Evolutionary conservation across 208 protist genomes (phyloP).

Genomic region (Herpetomonas tarakana): DNA sequence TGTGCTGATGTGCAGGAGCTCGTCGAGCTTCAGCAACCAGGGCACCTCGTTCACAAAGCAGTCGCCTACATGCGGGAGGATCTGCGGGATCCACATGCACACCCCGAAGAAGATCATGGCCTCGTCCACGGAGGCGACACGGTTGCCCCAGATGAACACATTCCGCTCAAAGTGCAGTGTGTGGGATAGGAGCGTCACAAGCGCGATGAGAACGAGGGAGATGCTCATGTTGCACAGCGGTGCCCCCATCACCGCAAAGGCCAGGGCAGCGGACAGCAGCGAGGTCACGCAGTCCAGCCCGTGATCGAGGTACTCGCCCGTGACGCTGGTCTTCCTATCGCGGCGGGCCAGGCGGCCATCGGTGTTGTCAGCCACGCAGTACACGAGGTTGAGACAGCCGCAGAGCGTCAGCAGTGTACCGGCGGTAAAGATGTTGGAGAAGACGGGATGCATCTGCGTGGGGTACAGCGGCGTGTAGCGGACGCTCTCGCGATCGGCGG

Average conservation of each 20-base stretch:
- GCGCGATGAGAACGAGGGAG: conserved; percentile 55
- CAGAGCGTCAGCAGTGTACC: conserved; percentile 50
- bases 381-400: conserved; percentile 75
- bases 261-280: conserved; percentile 65
- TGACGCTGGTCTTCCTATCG: conserved; percentile 60
- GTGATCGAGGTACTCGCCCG: conserved; percentile 92
- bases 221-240: conserved; percentile 71
- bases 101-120: conserved; percentile 88
- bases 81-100: conserved; percentile 61
- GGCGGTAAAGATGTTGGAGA: conserved; percentile 28
- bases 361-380: conserved; percentile 89
- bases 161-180: conserved; percentile 81
- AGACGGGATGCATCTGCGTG: conserved; percentile 34
- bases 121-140: conserved; percentile 83
- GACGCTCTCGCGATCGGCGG: conserved; percentile 11
- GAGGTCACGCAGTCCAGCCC: conserved; percentile 91
- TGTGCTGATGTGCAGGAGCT: conserved; percentile 2
- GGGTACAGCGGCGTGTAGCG: conserved; percentile 37
- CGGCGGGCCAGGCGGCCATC: conserved; percentile 87
- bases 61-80: conserved; percentile 41
- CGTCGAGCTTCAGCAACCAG: conserved; percentile 8
- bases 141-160: conserved; percentile 87
- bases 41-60: conserved; percentile 15
- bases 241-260: conserved; percentile 50
- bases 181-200: conserved; percentile 76